Evolutionary conservation across 768 basidiomycete genomes (phyloP), one percentile per base, ranked within the genome.

Genomic region (Russula vinacea): DNA sequence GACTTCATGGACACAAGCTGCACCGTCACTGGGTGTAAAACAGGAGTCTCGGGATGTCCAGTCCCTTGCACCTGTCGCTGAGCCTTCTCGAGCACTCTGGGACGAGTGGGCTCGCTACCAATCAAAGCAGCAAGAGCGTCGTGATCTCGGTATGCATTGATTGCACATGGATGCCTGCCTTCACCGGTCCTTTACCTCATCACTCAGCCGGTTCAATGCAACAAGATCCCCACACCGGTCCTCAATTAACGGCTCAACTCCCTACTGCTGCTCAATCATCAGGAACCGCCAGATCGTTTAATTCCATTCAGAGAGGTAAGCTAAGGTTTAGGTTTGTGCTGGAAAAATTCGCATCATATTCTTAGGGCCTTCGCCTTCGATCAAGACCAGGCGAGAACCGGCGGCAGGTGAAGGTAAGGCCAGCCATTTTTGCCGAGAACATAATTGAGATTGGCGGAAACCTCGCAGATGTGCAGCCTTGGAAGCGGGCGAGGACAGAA

Each of bases 401-500:
- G 40, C 16, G 44, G 47, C 32, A 33, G 50, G 2, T 47, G 54
- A 65, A 45, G 58, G 66, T 65, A 56, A 47, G 58, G 40, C 10
- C 19, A 42, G n/a, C 19, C 29, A 22, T 52, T 11, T 39, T 29
- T 14, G 2, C 47, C n/a, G 37, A 60, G n/a, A 22, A 8, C 39
- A 42, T 33, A 17, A 24, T 24, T n/a, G 35, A 7, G 6, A 60
- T 47, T 55, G 39, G 17, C 19, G 13, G 35, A 33, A 60, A 51
- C 40, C 29, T 32, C 55, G 22, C 35, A 65, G 64, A 52, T n/a
- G 29, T 35, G 19, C 60, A 39, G 35, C 50, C 55, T 11, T 52
- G 64, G 64, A 65, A 65, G 49, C 42, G 60, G 50, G 42, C 49
- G 7, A 65, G 47, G 58, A 51, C 59, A 13, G 59, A 57, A 33